Conservation (phyloP, 106 monocot genomes). For the Triglochin maritima region DNA sequence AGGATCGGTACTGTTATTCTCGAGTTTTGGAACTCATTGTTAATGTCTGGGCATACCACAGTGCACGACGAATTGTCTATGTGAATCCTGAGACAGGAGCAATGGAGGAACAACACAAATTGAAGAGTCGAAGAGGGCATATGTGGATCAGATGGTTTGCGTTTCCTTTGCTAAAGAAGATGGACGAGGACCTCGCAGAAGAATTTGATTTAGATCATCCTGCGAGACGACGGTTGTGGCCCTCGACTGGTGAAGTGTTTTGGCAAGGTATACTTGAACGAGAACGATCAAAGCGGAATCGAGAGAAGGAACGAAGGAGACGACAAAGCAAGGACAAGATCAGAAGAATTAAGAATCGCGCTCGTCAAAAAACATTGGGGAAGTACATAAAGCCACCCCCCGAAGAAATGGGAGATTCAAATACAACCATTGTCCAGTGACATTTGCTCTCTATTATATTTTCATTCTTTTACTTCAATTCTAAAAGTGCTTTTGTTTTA, state of each 20-base stretch:
- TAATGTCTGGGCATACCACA: conserved; percentile 97
- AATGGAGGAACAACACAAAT: conserved; percentile 74
- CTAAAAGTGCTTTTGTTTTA: background rate
- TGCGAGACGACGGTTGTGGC: conserved; percentile 62
- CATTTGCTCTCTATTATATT: background rate
- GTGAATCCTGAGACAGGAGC: conserved; percentile 66
- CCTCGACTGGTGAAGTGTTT: conserved; percentile 77
- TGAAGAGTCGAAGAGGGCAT: conserved; percentile 48
- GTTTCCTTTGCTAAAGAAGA: conserved; percentile 58
- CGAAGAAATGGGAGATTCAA: conserved; percentile 25
- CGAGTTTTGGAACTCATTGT: conserved; percentile 81
- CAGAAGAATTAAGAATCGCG: conserved; percentile 61
- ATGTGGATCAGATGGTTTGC: conserved; percentile 91
- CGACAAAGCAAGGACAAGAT: conserved; percentile 78
- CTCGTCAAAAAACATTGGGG: conserved; percentile 78
- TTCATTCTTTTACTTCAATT: background rate
- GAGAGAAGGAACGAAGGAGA: conserved; percentile 50
- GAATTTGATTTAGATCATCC: conserved; percentile 54
- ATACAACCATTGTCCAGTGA: conserved; percentile 20
- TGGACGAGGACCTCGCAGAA: conserved; percentile 96
- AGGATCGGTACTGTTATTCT: conserved; percentile 89
- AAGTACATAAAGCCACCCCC: conserved; percentile 76
- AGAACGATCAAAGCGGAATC: conserved; percentile 53
- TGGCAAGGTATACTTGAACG: conserved; percentile 84
- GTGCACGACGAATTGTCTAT: conserved; percentile 72